Evolutionary conservation across 106 monocot genomes (phyloP).

Genomic region (Platanthera zijinensis): DNA sequence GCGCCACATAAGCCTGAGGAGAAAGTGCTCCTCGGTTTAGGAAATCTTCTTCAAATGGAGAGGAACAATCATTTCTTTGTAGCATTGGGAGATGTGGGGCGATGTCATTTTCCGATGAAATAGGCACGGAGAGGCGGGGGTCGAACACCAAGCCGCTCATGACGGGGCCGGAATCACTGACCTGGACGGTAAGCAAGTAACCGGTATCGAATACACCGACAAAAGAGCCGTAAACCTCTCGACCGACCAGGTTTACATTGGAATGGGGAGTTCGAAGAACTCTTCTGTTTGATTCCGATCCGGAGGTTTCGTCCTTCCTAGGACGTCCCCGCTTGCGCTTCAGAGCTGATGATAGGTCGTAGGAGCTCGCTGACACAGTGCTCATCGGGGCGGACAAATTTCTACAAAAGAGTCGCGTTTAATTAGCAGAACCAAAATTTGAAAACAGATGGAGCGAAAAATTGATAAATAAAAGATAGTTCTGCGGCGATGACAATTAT

Average conservation of each 20-base stretch:
- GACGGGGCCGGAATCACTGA: conserved; percentile 25
- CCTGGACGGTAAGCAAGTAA: conserved; percentile 45
- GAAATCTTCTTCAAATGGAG: background rate
- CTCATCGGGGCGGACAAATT: background rate
- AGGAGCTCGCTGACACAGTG: background rate
- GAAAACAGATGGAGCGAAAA: background rate
- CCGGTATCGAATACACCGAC: conserved; percentile 75
- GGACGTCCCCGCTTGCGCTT: conserved; percentile 71
- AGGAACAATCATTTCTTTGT: conserved; percentile 11
- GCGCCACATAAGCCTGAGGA: background rate
- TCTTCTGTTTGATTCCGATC: conserved; percentile 21
- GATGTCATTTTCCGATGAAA: conserved; percentile 45
- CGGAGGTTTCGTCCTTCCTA: conserved; percentile 36
- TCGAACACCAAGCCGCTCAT: conserved; percentile 54
- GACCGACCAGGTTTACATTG: conserved; percentile 23
- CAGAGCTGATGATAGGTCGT: conserved; percentile 17
- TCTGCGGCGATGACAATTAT: background rate
- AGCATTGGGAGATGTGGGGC: conserved; percentile 48
- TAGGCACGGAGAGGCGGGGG: conserved; percentile 26
- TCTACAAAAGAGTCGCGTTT: background rate
- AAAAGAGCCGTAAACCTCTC: conserved; percentile 38
- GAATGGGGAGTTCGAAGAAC: background rate
- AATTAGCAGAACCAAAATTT: background rate
- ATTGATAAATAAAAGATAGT: background rate
- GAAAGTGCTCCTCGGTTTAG: background rate